Conservation (phyloP, 164 flowering plant genomes). For the Annona squamosa region DNA sequence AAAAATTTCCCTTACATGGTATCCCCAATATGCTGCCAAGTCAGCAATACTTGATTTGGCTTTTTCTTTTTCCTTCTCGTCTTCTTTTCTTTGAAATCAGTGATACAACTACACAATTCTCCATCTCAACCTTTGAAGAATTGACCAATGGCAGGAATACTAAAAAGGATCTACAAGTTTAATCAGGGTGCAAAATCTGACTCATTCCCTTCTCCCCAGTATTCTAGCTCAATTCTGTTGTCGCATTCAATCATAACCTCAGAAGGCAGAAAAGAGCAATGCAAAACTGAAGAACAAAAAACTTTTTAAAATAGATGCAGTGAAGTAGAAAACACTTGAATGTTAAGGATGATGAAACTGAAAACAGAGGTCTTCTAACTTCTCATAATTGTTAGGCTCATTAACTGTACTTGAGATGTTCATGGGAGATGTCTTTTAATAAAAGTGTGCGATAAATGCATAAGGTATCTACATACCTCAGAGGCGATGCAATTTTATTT, state of each 20-base stretch:
- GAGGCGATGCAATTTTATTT: slow-evolving; percentile 57
- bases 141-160: too few species aligned
- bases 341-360: background rate
- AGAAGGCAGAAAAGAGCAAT: background rate
- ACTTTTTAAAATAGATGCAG: background rate
- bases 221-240: too few species aligned
- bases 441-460: background rate
- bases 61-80: too few species aligned
- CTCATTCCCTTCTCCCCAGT: too few species aligned
- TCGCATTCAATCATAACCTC: background rate
- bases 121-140: too few species aligned
- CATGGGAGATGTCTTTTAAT: background rate
- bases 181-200: too few species aligned
- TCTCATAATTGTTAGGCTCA: background rate
- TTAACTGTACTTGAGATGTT: background rate
- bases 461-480: slow-evolving; percentile 33
- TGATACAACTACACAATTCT: too few species aligned
- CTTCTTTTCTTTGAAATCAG: too few species aligned
- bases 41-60: too few species aligned
- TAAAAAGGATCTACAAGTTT: too few species aligned
- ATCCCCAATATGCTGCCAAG: too few species aligned
- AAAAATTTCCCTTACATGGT: too few species aligned
- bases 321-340: background rate
- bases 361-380: background rate
- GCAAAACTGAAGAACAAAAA: background rate